Conservation (phyloP, 2,329 filamentous ascomycete species). For the Corinectria fuckeliana region DNA sequence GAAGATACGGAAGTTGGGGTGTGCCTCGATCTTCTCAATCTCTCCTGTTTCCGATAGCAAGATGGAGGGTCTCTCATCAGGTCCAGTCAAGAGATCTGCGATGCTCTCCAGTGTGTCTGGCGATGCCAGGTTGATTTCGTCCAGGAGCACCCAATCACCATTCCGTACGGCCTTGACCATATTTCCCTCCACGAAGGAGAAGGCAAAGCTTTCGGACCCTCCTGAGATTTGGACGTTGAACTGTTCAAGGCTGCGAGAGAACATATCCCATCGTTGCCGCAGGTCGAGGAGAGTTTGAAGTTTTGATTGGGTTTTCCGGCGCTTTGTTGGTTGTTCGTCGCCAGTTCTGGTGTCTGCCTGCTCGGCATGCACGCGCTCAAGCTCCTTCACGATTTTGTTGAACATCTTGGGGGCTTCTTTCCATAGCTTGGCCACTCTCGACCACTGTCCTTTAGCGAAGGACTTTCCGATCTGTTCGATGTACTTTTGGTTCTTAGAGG, state of each 20-base stretch:
- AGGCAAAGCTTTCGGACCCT: conserved; percentile 80
- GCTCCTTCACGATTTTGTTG: conserved; percentile 67
- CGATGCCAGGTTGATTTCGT: conserved; percentile 96
- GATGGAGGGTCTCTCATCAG: conserved; percentile 77
- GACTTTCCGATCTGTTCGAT: conserved; percentile 80
- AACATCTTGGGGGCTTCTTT: conserved; percentile 90
- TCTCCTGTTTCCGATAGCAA: conserved; percentile 92
- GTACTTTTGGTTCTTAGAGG: conserved; percentile 86
- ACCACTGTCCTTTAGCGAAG: conserved; percentile 84
- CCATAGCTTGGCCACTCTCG: conserved; percentile 85
- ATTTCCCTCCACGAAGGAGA: conserved; percentile 95
- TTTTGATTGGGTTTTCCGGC: conserved; percentile 69
- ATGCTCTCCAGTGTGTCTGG: conserved; percentile 95
- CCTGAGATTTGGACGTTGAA: conserved; percentile 81
- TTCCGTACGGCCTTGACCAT: conserved; percentile 95
- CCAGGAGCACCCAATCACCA: conserved; percentile 94
- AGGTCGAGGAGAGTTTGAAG: conserved; percentile 66
- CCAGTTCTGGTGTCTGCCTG: conserved; percentile 44
- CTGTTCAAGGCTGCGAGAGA: conserved; percentile 75
- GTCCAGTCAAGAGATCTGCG: conserved; percentile 81
- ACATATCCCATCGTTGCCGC: conserved; percentile 77
- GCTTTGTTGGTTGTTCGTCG: conserved; percentile 70
- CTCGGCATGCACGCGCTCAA: conserved; percentile 54
- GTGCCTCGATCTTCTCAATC: conserved; percentile 86
- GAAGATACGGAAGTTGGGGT: conserved; percentile 94